A percentile compares a stretch with the other conserved stretches of the same genome.
phyloP scores from a whole-genome alignment of 2,329 filamentous ascomycete species.

The Apiospora pterosperma region DNA sequence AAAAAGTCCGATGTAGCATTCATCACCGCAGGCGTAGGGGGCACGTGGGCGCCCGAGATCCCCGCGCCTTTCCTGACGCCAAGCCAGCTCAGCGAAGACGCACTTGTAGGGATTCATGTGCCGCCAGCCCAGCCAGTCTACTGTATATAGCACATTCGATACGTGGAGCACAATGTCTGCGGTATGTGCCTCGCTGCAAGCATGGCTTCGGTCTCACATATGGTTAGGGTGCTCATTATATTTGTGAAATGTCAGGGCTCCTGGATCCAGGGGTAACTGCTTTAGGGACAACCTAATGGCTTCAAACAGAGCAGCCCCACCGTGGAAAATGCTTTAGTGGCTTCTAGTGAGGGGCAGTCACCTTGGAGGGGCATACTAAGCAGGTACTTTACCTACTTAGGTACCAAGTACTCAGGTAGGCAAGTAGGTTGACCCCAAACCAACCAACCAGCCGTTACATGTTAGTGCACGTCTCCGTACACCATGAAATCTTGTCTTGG shows the following conservation, averaged over 20 bases:
- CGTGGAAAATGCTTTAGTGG: background rate
- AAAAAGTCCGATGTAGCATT: slow-evolving; percentile 3
- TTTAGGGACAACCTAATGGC: background rate
- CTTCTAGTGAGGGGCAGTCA: slow-evolving; percentile 1
- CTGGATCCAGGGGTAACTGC: background rate
- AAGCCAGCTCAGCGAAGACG: background rate
- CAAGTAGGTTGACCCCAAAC: background rate
- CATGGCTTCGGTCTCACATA: background rate
- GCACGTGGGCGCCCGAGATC: slow-evolving; percentile 1
- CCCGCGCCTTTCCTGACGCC: background rate
- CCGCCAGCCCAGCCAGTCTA: background rate
- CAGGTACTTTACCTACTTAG: no score
- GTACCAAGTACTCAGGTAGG: no score
- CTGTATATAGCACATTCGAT: background rate
- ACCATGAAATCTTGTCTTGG: background rate
- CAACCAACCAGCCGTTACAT: background rate
- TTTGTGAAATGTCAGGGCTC: background rate
- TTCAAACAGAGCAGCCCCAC: background rate
- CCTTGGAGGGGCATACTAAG: background rate
- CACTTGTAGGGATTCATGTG: background rate
- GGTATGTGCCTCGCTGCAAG: background rate
- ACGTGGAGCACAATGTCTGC: background rate
- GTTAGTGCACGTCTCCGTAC: no score
- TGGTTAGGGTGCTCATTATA: background rate
- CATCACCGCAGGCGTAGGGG: background rate